phyloP scores from a whole-genome alignment of 2,329 filamentous ascomycete species.

The Aspergillus glaucus region DNA sequence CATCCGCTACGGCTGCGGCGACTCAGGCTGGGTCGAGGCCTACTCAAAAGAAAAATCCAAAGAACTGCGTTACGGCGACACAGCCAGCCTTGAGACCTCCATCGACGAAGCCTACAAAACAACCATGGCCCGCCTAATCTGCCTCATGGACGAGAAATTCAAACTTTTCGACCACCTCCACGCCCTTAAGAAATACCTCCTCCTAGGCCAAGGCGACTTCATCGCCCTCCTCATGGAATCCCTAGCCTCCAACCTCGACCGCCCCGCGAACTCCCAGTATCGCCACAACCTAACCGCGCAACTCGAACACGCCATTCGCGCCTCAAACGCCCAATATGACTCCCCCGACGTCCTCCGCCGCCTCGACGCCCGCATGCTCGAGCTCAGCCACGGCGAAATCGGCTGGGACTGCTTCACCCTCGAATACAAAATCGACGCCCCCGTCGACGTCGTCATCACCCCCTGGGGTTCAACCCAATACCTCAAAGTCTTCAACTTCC shows the following conservation, averaged over 20 bases:
- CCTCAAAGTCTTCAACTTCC: slow-evolving; percentile 97
- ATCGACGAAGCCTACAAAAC: slow-evolving; percentile 98
- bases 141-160: slow-evolving; percentile 93
- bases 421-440: slow-evolving; percentile 96
- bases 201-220: slow-evolving; percentile 94
- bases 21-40: slow-evolving; percentile 89
- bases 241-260: slow-evolving; percentile 82
- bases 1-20: slow-evolving; percentile 89
- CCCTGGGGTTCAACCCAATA: slow-evolving; percentile 95
- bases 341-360: slow-evolving; percentile 83
- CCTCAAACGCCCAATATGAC: slow-evolving; percentile 95
- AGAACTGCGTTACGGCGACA: slow-evolving; percentile 87
- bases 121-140: slow-evolving; percentile 90
- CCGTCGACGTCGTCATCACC: slow-evolving; percentile 93
- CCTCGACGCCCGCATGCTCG: slow-evolving; percentile 95
- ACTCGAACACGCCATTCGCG: slow-evolving; percentile 91
- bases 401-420: slow-evolving; percentile 99
- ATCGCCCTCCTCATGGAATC: slow-evolving; percentile 97
- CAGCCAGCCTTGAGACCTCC: slow-evolving; percentile 79
- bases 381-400: slow-evolving; percentile 91
- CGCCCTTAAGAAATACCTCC: slow-evolving; percentile 88
- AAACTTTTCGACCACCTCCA: slow-evolving; percentile 86
- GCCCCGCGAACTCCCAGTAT: slow-evolving; percentile 94
- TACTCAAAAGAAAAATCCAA: slow-evolving; percentile 92
- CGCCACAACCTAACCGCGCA: slow-evolving; percentile 96